Percentiles rank a stretch among this genome's conserved stretches.
These are phyloP conservation scores for Candida dubliniensis DNA, from an alignment of 1,139 yeast species.

Conservation along the genomic window DNA sequence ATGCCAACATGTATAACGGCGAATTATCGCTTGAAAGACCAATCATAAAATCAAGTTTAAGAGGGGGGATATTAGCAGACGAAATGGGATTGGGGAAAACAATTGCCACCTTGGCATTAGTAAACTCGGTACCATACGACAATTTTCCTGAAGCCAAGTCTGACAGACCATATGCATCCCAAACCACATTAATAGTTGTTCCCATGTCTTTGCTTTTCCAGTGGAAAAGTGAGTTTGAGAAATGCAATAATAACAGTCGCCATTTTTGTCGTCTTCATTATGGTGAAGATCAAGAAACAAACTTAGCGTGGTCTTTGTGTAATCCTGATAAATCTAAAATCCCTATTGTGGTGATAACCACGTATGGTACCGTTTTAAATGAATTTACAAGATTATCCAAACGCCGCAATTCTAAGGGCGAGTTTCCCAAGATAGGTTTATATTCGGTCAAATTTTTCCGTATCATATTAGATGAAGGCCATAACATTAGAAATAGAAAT, in stretches of 20 bases:
- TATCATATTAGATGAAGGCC: constrained; percentile 89
- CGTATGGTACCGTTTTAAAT: constrained; percentile 83
- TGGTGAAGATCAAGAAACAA: constrained; percentile 58
- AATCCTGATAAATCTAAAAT: constrained; percentile 33
- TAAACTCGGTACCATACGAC: constrained; percentile 65
- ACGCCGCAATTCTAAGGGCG: constrained; percentile 28
- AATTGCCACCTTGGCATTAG: constrained; percentile 73
- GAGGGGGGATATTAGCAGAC: constrained; percentile 93
- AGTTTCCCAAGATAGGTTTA: constrained; percentile 50
- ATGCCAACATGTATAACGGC: constrained; percentile 82
- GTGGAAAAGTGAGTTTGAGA: constrained; percentile 82
- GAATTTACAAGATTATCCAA: constrained; percentile 56
- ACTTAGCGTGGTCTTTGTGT: constrained; percentile 47
- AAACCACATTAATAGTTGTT: constrained; percentile 77
- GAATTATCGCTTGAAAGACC: constrained; percentile 74
- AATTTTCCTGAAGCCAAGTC: constrained; percentile 4
- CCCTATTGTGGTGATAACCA: constrained; percentile 79
- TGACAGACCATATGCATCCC: constrained; percentile 53
- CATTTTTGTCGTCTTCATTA: constrained; percentile 64
- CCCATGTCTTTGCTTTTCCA: constrained; percentile 91
- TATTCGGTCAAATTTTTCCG: constrained; percentile 77
- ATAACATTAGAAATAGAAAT: constrained; percentile 76
- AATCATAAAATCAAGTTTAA: constrained; percentile 50
- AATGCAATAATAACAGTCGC: constrained; percentile 49
- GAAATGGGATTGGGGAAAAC: constrained; percentile 98